These are phyloP conservation scores for Pichia sp. DNA, from an alignment of 1,139 yeast genomes.

Conservation along the genomic window DNA sequence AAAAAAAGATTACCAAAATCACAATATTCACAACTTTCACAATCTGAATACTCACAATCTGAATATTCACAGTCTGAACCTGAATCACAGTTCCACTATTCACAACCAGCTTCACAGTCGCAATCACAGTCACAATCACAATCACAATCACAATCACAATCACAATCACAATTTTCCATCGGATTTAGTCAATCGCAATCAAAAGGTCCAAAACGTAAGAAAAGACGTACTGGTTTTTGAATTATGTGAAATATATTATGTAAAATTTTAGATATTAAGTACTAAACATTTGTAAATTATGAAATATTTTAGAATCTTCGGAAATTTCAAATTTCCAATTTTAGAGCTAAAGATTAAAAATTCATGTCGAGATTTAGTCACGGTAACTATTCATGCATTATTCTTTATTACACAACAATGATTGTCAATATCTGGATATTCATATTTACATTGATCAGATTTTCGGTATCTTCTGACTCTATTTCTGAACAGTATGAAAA, in stretches of 20 bases:
- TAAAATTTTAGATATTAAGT: neutral
- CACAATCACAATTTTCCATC: conserved; percentile 1
- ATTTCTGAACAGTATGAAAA: conserved; percentile 24
- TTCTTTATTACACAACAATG: neutral
- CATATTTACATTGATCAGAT: neutral
- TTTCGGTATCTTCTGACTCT: neutral
- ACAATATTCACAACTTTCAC: conserved; percentile 3
- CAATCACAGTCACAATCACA: neutral
- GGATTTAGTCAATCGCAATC: conserved; percentile 2
- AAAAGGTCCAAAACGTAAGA: conserved; percentile 10
- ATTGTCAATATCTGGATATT: neutral
- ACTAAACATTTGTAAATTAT: neutral
- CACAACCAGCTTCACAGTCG: neutral
- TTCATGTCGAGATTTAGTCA: neutral
- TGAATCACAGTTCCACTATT: neutral
- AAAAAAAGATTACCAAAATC: neutral
- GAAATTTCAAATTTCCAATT: neutral
- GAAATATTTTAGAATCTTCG: neutral
- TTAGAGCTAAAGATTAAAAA: neutral
- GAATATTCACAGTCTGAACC: conserved; percentile 1
- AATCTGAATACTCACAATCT: neutral
- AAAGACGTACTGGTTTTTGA: conserved; percentile 13
- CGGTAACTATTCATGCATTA: neutral
- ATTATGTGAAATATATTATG: neutral
- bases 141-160: neutral